A percentile compares a stretch with the other conserved stretches of the same genome.
These are phyloP conservation scores for Lodderomyces jiufengensis DNA, from an alignment of 1,139 yeast species.

Conservation along the genomic window DNA sequence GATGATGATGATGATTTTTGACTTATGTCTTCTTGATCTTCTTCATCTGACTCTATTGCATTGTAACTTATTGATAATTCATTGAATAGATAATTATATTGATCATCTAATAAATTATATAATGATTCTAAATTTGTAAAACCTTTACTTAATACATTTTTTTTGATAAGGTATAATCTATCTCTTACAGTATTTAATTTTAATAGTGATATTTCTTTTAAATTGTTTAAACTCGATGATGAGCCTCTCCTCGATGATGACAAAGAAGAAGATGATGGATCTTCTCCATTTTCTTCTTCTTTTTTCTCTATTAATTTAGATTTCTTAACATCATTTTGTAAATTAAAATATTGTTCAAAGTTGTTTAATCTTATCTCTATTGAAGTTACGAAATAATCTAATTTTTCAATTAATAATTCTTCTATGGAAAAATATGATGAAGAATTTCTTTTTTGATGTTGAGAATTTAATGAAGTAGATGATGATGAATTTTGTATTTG, in stretches of 20 bases:
- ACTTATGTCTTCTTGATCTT: conserved; percentile 39
- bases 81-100: conserved; percentile 40
- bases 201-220: conserved; percentile 30
- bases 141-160: conserved; percentile 40
- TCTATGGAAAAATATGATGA: conserved; percentile 20
- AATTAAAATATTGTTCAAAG: conserved; percentile 49
- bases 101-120: conserved; percentile 51
- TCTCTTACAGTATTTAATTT: conserved; percentile 41
- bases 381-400: conserved; percentile 51
- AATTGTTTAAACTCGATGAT: conserved; percentile 27
- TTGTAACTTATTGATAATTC: background rate
- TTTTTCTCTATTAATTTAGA: background rate
- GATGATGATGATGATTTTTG: background rate
- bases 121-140: conserved; percentile 46
- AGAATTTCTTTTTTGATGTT: too few relatives aligned
- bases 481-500: too few relatives aligned
- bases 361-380: conserved; percentile 50
- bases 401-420: conserved; percentile 46
- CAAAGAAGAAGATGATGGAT: background rate
- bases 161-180: conserved; percentile 40
- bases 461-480: too few relatives aligned
- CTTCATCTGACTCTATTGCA: conserved; percentile 1
- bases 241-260: conserved; percentile 20
- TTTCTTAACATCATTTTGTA: conserved; percentile 11
- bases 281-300: conserved; percentile 2